Evolutionary conservation across 2,329 filamentous ascomycete genomes (phyloP), one percentile per base, ranked within the genome.

Genomic region (Cordyceps farinosa): DNA sequence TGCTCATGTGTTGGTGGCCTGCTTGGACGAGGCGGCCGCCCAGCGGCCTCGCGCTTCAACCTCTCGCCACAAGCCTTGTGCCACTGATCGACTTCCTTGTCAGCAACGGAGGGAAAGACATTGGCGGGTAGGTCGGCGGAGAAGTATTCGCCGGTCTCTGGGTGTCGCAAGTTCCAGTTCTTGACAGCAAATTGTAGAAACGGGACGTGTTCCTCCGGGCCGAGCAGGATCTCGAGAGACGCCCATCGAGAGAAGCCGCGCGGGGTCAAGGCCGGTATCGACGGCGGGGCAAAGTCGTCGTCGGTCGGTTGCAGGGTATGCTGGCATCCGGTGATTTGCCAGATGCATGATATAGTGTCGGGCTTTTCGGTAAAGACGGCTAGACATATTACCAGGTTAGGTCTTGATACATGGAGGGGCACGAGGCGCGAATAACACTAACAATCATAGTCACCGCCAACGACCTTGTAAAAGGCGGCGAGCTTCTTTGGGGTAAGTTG

Each of bases 241-340:
- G 97, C 90, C 94, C 94, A 99, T 73, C 91, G 88, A 50, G 94
- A 90, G 74, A 96, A 99, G 47, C 95, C 95, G 70, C 87, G 85
- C 0, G 84, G 81, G 42, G 94, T 96, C 62, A 99, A 79, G 15
- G 92, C 91, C 0, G 95, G 95, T 48, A 97, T 84, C 0, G 84
- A 87, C 0, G 94, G 95, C 0, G 87, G 80, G 3, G 84, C 84
- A 73, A 90, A 97, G 66, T 91, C 85, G 69, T 88, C 83, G 45
- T 86, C 84, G 54, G 86, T 85, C 1, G 91, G 91, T 68, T 96
- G 90, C 1, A 62, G 82, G 56, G 87, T 88, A 77, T 98, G 94
- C 70, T 92, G 90, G 74, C 94, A 97, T 69, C 94, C 95, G 58
- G 96, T 86, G 8, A 90, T 90, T 71, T 92, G 90, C 82, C 96